Base-by-base conservation (phyloP, 1,139 yeast species). In the Taphrina pruni region DNA sequence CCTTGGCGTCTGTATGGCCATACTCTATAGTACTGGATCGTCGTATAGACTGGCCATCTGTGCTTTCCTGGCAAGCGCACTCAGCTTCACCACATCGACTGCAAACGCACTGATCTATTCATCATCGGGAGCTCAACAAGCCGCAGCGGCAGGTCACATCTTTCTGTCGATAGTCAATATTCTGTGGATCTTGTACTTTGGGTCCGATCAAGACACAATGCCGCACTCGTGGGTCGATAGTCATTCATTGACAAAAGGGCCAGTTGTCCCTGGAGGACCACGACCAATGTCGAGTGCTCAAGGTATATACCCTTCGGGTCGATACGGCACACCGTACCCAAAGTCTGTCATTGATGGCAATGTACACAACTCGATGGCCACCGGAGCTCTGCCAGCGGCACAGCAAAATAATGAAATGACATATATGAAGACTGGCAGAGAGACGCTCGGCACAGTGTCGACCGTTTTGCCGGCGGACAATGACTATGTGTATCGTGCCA, bases 141-240 rank as follows among this genome's bases (percentile, higher is more conserved):
- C 97, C 50, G 93, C 96, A 21, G 91, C 96, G 1, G 97, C 98
- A 0, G 99, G 99, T 4, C 88, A 90, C 74, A 89, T 94, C 72
- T 81, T 94, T 70, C 81, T 91, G 66, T 87, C 95, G 35, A 90
- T 93, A 78, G 83, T 91, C 72, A 90, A 93, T 77, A 76, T 89
- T 41, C 69, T 82, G 45, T 94, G 97, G 97, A 83, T 93, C 69
- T 81, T 92, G 71, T 93, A 92, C 79, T 90, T 89, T 77, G 98
- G 84, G 48, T 79, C 84, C 2, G 75, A 81, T 2, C 77, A 76
- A 50, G 82, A 80, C 64, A 81, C 80, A 32, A 94, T 96, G 55
- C 82, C 91, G 21, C 92, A 90, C 77, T 87, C 88, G 76, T 89
- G 89, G 81, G 85, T 94, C 71, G 97, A 92, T 81, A 88, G 96